phyloP scores from a whole-genome alignment of 2,329 filamentous ascomycete genomes.

The Sporothrix brasiliensis region DNA sequence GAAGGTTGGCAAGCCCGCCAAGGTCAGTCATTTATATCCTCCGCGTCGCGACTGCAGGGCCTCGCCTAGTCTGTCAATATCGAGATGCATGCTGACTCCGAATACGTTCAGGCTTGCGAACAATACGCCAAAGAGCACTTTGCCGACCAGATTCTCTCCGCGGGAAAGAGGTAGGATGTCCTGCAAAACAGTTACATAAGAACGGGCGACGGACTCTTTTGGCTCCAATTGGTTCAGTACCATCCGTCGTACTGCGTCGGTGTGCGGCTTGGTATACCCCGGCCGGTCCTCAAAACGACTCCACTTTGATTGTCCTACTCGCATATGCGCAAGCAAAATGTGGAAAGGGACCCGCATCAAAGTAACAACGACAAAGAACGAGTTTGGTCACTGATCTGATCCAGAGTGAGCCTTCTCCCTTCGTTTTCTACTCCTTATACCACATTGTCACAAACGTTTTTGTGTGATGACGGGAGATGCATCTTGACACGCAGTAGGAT shows the following conservation, averaged over 20 bases:
- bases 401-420: neutral
- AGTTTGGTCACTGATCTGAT: neutral
- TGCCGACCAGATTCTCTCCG: constrained; percentile 46
- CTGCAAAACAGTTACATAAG: no score
- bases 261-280: neutral
- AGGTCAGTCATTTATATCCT: constrained; percentile 56
- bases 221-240: neutral
- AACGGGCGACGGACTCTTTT: no score
- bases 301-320: neutral
- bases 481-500: neutral
- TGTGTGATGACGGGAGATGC: constrained; percentile 2
- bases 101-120: constrained; percentile 49
- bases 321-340: neutral
- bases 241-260: neutral
- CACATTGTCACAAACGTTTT: neutral
- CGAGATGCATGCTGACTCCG: neutral
- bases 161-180: constrained; percentile 44
- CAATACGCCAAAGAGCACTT: constrained; percentile 98
- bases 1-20: constrained; percentile 97
- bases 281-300: neutral
- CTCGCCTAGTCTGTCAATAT: neutral
- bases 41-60: neutral
- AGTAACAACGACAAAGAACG: neutral
- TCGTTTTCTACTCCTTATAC: neutral
- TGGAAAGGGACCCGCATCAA: neutral